phyloP scores from a whole-genome alignment of 192 early-diverging fungal species.

The Backusella morwellensis region DNA sequence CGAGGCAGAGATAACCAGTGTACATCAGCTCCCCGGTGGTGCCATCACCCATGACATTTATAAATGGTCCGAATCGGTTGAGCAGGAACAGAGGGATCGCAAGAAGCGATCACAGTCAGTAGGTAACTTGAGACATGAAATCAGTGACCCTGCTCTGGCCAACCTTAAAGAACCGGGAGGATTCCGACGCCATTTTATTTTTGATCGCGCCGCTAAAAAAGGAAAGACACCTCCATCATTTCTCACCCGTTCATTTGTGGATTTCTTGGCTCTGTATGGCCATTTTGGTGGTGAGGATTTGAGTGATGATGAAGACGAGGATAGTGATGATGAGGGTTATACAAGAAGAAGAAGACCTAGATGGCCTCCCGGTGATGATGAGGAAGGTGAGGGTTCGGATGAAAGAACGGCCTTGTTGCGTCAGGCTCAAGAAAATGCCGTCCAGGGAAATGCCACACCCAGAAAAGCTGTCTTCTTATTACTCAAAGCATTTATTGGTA shows the following conservation, averaged over 20 bases:
- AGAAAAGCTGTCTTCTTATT: conserved; percentile 75
- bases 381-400: background rate
- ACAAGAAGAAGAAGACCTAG: conserved; percentile 1
- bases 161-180: conserved; percentile 75
- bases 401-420: conserved; percentile 26
- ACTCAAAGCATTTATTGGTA: conserved; percentile 70
- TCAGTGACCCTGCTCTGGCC: conserved; percentile 3
- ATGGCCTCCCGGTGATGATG: background rate
- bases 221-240: conserved; percentile 72
- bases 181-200: conserved; percentile 85
- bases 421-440: background rate
- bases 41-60: conserved; percentile 85
- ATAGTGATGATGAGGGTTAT: conserved; percentile 3
- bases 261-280: conserved; percentile 89
- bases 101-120: conserved; percentile 26
- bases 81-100: conserved; percentile 37
- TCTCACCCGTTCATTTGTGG: conserved; percentile 87
- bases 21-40: conserved; percentile 60
- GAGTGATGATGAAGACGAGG: conserved; percentile 43
- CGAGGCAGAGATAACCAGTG: conserved; percentile 33
- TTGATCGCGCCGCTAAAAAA: conserved; percentile 63
- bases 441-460: conserved; percentile 57
- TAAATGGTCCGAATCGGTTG: conserved; percentile 77
- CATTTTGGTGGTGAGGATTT: conserved; percentile 94
- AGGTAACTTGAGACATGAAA: conserved; percentile 1